These are phyloP conservation scores for Podospora bellae-mahoneyi DNA, from an alignment of 495 filamentous ascomycete species.

Conservation along the genomic window DNA sequence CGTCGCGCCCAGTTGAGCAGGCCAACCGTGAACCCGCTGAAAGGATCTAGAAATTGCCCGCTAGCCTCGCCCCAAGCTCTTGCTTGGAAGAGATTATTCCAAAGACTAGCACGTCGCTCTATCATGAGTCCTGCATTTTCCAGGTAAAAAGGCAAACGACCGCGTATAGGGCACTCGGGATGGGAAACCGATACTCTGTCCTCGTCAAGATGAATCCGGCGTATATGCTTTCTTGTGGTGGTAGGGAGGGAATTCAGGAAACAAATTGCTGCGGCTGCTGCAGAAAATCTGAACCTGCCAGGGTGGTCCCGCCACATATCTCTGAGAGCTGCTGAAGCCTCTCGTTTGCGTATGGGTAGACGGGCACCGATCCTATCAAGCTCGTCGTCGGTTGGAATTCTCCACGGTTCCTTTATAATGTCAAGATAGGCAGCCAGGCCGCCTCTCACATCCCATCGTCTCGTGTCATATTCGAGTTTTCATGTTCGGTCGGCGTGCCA, in stretches of 20 bases:
- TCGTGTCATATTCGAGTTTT: background rate
- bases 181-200: background rate
- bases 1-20: too few relatives aligned
- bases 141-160: background rate
- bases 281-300: background rate
- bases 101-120: slow-evolving; percentile 1
- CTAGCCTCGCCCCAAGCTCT: background rate
- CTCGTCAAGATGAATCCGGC: background rate
- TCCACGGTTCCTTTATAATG: background rate
- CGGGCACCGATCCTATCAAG: background rate
- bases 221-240: background rate
- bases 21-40: too few relatives aligned
- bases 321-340: background rate
- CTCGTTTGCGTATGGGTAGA: background rate
- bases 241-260: background rate
- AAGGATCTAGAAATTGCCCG: too few relatives aligned
- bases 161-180: background rate
- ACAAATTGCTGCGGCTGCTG: background rate
- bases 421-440: background rate
- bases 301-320: background rate
- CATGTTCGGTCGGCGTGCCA: background rate
- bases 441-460: background rate
- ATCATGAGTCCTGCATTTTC: background rate
- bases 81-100: background rate
- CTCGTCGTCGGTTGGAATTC: background rate